Evolutionary conservation across 352 stramenopile genomes (phyloP).

Genomic region (Hyaloperonospora brassicae): DNA sequence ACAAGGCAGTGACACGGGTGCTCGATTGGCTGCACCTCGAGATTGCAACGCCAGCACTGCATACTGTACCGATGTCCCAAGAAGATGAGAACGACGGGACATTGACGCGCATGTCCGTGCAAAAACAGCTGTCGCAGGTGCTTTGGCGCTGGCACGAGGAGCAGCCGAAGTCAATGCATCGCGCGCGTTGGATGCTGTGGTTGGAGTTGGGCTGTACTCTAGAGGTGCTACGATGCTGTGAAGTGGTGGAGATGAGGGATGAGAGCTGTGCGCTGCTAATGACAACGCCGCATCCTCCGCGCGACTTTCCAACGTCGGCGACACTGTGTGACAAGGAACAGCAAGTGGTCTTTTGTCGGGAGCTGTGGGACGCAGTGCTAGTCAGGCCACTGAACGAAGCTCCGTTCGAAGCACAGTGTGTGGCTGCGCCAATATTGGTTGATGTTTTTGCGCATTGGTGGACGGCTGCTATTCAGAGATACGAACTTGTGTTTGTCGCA

Average conservation of each 20-base stretch:
- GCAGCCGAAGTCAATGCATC: slow-evolving; percentile 11
- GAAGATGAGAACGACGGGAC: slow-evolving; percentile 4
- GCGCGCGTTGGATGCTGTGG: slow-evolving; percentile 28
- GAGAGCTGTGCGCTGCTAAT: slow-evolving; percentile 6
- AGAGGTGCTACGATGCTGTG: slow-evolving; percentile 11
- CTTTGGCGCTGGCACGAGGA: slow-evolving; percentile 22
- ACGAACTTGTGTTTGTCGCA: slow-evolving; percentile 27
- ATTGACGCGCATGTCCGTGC: neutral
- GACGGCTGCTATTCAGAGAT: slow-evolving; percentile 24
- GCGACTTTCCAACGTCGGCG: slow-evolving; percentile 10
- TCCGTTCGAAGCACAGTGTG: neutral
- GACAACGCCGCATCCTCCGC: slow-evolving; percentile 3
- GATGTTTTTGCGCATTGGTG: slow-evolving; percentile 28
- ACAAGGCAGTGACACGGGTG: slow-evolving; percentile 6
- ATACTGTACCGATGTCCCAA: neutral
- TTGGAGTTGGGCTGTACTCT: slow-evolving; percentile 23
- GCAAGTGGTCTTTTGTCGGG: slow-evolving; percentile 17
- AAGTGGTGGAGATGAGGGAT: neutral
- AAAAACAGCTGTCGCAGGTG: slow-evolving; percentile 9
- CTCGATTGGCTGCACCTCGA: slow-evolving; percentile 16
- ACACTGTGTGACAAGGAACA: slow-evolving; percentile 19
- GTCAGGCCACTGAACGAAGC: slow-evolving; percentile 13
- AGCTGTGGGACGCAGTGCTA: slow-evolving; percentile 24
- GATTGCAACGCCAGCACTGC: slow-evolving; percentile 5
- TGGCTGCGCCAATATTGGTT: slow-evolving; percentile 9